A percentile compares a stretch with the other conserved stretches of the same genome.
These are phyloP conservation scores for Rhynchospora pubera DNA, from an alignment of 176 grass and related monocot species.

Conservation along the genomic window DNA sequence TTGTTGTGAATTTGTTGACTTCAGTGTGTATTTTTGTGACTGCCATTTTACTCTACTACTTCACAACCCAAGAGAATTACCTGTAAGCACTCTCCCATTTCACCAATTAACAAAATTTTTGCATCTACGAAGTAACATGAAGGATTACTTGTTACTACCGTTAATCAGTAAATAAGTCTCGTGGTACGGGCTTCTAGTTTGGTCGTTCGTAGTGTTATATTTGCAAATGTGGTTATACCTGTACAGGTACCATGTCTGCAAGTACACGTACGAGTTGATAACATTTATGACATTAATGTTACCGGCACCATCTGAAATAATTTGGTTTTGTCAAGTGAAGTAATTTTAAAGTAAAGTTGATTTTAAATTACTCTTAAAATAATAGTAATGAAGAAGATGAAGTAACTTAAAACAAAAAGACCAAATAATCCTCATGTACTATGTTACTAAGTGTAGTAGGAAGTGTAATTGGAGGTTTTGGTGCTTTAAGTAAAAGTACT, in stretches of 20 bases:
- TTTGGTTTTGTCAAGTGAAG: neutral
- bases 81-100: constrained; percentile 61
- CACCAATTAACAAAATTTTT: neutral
- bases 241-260: neutral
- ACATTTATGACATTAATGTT: neutral
- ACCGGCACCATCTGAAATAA: neutral
- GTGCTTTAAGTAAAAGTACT: neutral
- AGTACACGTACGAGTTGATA: neutral
- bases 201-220: neutral
- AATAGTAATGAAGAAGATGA: neutral
- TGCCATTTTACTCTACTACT: constrained; percentile 74
- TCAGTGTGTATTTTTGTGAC: constrained; percentile 72
- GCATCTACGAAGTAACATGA: neutral
- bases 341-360: neutral
- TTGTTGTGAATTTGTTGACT: constrained; percentile 81
- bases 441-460: neutral
- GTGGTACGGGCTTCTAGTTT: neutral
- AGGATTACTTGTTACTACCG: neutral
- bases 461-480: neutral
- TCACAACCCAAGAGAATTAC: constrained; percentile 71
- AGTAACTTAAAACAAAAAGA: neutral
- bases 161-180: neutral
- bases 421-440: neutral
- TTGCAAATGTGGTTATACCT: neutral
- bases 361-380: neutral